Conservation (phyloP, 345 rosid species). For the Citrus cavaleriei region DNA sequence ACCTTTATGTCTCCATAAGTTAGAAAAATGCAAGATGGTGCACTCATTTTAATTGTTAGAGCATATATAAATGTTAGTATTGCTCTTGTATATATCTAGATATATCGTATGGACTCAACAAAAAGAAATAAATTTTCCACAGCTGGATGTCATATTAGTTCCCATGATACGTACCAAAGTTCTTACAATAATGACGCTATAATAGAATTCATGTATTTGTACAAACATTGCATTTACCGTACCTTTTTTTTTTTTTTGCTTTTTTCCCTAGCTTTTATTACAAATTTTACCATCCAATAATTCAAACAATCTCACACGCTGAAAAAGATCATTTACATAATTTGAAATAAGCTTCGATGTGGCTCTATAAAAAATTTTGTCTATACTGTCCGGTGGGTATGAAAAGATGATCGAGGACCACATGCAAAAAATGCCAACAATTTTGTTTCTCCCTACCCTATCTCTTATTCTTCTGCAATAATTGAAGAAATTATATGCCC, state of each 20-base stretch:
- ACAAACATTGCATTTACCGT: background rate
- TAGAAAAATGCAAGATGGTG: background rate
- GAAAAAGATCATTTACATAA: background rate
- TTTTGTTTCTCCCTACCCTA: background rate
- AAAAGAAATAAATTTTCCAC: background rate
- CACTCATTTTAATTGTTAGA: background rate
- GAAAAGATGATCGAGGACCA: background rate
- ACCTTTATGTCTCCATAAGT: too few species aligned
- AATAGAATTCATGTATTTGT: background rate
- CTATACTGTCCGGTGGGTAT: background rate
- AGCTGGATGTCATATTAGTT: background rate
- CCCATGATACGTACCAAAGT: background rate
- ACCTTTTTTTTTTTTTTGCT: background rate
- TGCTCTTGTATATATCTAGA: too few species aligned
- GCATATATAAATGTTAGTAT: too few species aligned
- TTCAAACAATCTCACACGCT: background rate
- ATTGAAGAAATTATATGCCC: slow-evolving; percentile 1
- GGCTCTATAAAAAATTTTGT: background rate
- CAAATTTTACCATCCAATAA: background rate
- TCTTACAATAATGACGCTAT: background rate
- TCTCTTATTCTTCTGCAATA: slow-evolving; percentile 1
- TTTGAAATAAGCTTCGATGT: background rate
- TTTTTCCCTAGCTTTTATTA: too few species aligned
- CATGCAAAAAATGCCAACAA: background rate
- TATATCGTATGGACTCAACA: background rate